Evolutionary conservation across 441 rosid genomes (phyloP).

Genomic region (Brassica hybrid): DNA sequence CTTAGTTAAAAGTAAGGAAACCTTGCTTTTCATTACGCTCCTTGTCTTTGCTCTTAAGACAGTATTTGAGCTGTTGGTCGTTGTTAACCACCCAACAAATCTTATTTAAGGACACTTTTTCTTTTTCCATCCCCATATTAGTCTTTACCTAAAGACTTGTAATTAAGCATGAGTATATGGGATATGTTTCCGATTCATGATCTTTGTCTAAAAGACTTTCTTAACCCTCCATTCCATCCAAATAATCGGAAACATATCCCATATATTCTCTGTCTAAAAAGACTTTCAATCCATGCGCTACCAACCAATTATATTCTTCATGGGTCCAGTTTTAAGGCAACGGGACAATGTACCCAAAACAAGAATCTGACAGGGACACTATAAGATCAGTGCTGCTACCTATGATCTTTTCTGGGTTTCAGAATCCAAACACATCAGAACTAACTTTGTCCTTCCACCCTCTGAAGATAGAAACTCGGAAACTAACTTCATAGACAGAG

Average conservation of each 20-base stretch:
- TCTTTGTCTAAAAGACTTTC: not conserved
- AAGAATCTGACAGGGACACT: not conserved
- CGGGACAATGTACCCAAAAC: not conserved
- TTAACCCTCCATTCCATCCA: not conserved
- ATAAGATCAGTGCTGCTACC: not conserved
- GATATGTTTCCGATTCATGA: not conserved
- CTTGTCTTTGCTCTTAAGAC: too few species aligned
- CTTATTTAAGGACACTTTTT: not conserved
- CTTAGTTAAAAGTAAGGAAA: too few species aligned
- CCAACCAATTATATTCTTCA: not conserved
- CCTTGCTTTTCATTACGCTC: too few species aligned
- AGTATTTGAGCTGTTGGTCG: too few species aligned
- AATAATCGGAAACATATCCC: too few species aligned
- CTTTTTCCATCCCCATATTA: not conserved
- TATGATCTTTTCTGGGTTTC: not conserved
- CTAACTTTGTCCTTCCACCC: too few species aligned
- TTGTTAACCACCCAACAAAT: not conserved
- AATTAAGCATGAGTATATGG: not conserved
- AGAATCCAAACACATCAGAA: not conserved
- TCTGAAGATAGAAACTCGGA: not conserved
- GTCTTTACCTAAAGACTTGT: not conserved
- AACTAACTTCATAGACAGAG: not conserved
- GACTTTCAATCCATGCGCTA: not conserved
- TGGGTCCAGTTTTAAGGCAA: not conserved
- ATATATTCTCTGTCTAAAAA: too few species aligned